Evolutionary conservation across 352 stramenopile species (phyloP).

Genomic region (Pseudoperonospora humuli): DNA sequence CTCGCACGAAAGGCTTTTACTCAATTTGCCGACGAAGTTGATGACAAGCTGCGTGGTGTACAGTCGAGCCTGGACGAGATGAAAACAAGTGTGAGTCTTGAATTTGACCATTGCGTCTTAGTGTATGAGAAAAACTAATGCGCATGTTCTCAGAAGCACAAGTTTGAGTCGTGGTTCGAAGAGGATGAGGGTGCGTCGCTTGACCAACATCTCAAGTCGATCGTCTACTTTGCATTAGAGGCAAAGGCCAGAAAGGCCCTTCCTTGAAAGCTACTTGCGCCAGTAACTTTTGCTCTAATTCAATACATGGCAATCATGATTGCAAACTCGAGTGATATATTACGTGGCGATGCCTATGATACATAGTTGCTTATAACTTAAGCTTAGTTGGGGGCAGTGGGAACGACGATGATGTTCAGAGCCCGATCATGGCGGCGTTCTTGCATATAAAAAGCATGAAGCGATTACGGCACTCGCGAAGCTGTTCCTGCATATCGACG

Average conservation of each 20-base stretch:
- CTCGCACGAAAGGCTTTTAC: conserved; percentile 12
- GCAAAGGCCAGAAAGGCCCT: conserved; percentile 7
- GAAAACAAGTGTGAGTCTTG: conserved; percentile 19
- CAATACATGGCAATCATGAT: background rate
- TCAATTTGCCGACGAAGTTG: conserved; percentile 17
- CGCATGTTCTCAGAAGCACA: conserved; percentile 6
- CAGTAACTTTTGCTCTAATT: conserved; percentile 8
- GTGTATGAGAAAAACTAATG: no score
- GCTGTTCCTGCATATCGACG: conserved; percentile 67
- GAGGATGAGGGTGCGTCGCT: conserved; percentile 9
- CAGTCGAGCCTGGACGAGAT: conserved; percentile 15
- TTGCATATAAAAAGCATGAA: conserved; percentile 77
- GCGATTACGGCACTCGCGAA: conserved; percentile 52
- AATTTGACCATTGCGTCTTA: no score
- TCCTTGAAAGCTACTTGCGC: conserved; percentile 1
- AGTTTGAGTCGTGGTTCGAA: conserved; percentile 21
- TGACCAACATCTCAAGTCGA: conserved; percentile 14
- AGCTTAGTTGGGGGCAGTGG: background rate
- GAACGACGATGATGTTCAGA: conserved; percentile 17
- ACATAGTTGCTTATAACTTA: conserved; percentile 19
- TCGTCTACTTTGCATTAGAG: conserved; percentile 15
- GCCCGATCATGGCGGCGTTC: conserved; percentile 58
- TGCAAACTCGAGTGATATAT: conserved; percentile 13
- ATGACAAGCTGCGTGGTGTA: conserved; percentile 10
- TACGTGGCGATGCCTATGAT: conserved; percentile 4